A percentile compares a stretch with the other conserved stretches of the same genome.
These are phyloP conservation scores for Westerdykella aurantiaca DNA, from an alignment of 2,329 filamentous ascomycete genomes.

Conservation along the genomic window DNA sequence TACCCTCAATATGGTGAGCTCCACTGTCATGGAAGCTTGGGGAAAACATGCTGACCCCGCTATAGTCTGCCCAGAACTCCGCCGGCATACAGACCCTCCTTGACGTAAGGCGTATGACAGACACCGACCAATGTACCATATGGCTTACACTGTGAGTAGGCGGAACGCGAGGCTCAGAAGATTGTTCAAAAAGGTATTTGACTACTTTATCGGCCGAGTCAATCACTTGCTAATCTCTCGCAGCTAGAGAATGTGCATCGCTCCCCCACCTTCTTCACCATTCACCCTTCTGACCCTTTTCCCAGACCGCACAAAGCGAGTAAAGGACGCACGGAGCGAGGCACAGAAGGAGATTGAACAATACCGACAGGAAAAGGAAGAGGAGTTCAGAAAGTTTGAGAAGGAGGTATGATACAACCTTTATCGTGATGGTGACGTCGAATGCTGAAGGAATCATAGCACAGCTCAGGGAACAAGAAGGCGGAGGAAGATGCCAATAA, in stretches of 20 bases:
- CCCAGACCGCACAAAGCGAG: slow-evolving; percentile 85
- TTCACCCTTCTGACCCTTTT: slow-evolving; percentile 15
- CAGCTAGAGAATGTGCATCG: slow-evolving; percentile 78
- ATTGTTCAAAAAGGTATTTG: slow-evolving; percentile 89
- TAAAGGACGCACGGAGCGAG: slow-evolving; percentile 93
- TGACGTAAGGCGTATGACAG: slow-evolving; percentile 61
- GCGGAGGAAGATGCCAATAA: slow-evolving; percentile 66
- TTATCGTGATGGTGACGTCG: slow-evolving; percentile 6
- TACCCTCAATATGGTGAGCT: slow-evolving; percentile 25
- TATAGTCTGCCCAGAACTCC: slow-evolving; percentile 94
- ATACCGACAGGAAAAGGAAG: slow-evolving; percentile 83
- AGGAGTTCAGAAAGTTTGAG: slow-evolving; percentile 93
- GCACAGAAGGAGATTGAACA: slow-evolving; percentile 97
- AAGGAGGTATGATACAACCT: slow-evolving; percentile 52
- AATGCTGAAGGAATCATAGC: slow-evolving; percentile 51
- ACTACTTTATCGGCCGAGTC: neutral
- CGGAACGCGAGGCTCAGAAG: slow-evolving; percentile 97
- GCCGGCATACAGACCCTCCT: slow-evolving; percentile 97
- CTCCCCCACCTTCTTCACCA: slow-evolving; percentile 3
- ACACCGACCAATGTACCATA: slow-evolving; percentile 10
- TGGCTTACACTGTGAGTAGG: slow-evolving; percentile 53
- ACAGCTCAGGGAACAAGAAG: slow-evolving; percentile 81
- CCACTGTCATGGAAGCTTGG: neutral
- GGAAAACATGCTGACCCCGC: slow-evolving; percentile 17
- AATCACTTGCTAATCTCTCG: slow-evolving; percentile 2